Base-by-base conservation (phyloP, 768 basidiomycete genomes). In the Mycena sanguinolenta region DNA sequence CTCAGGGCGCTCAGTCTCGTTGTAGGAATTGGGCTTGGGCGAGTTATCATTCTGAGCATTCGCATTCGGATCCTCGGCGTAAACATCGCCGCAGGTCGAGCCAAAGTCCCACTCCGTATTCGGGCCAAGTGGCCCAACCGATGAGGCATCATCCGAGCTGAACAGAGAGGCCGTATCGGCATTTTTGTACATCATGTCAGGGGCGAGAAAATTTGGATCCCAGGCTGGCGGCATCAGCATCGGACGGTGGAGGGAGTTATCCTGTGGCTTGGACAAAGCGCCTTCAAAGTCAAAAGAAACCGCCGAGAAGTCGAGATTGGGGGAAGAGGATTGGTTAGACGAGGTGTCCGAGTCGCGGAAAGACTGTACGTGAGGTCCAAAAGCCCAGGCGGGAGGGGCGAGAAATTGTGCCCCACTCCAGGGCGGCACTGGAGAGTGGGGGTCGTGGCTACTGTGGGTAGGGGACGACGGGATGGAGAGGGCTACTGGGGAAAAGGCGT, bases 141-240 rank as follows among this genome's bases (percentile, higher is more conserved):
- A 60, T 25, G 59, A 60, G 0, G 44, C 23, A 1, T n/a, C n/a
- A n/a, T 60, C 59, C 27, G 59, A 60, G 59, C 44, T 21, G 25
- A n/a, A 21, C 27, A 32, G 34, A 16, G 44, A 60, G 27, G 59
- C 23, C 10, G 44, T 21, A 34, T n/a, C 10, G 25, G 13, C 3
- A 17, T 44, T 1, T n/a, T 39, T 39, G 39, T 59, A 39, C 23
- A 55, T 34, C 32, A 34, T 55, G 4, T 21, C 1, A 55, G 30
- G 36, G 13, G 21, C 3, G 13, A 25, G n/a, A n/a, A n/a, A 25
- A 8, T 23, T 17, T 36, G 19, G 1, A 12, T 16, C 34, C 36
- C 23, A 36, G 16, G 10, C 5, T 21, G 19, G 4, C 23, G 44
- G n/a, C 53, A 13, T 34, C 55, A 23, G 14, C 55, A 58, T 58